Conservation (phyloP, 2,329 filamentous ascomycete genomes). For the Pseudogymnoascus sp. region DNA sequence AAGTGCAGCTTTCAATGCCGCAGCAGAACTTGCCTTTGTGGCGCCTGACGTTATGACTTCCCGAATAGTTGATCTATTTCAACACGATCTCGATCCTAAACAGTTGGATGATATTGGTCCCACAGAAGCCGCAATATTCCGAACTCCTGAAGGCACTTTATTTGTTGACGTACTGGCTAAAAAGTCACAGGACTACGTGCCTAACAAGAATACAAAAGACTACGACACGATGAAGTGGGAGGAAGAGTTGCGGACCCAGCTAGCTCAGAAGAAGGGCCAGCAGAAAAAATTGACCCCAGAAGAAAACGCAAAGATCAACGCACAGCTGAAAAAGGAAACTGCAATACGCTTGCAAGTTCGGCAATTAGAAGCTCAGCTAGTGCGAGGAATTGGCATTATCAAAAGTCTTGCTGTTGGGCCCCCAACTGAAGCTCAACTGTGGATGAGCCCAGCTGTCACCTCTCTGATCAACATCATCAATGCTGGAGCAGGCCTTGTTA, state of each 20-base stretch:
- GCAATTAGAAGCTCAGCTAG: constrained; percentile 59
- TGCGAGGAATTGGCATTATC: constrained; percentile 80
- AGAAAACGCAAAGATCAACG: constrained; percentile 82
- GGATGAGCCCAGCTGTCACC: constrained; percentile 77
- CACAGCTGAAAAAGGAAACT: constrained; percentile 80
- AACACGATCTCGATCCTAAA: constrained; percentile 60
- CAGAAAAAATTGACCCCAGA: constrained; percentile 86
- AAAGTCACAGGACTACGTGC: constrained; percentile 59
- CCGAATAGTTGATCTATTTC: constrained; percentile 65
- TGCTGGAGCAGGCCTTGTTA: constrained; percentile 71
- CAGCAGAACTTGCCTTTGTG: constrained; percentile 88
- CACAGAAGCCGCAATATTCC: constrained; percentile 85
- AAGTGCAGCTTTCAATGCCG: constrained; percentile 71
- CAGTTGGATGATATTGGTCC: constrained; percentile 69
- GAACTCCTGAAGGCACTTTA: constrained; percentile 77
- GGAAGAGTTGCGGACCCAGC: constrained; percentile 74
- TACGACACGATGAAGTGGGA: constrained; percentile 98
- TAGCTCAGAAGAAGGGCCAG: constrained; percentile 88
- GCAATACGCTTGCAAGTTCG: constrained; percentile 68
- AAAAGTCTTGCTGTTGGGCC: constrained; percentile 74
- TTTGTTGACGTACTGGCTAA: constrained; percentile 89
- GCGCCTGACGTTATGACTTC: constrained; percentile 76
- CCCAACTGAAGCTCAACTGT: constrained; percentile 78
- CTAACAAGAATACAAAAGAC: constrained; percentile 87
- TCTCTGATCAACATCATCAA: constrained; percentile 67